These are phyloP conservation scores for Ophiocordyceps camponoti-rufipedis DNA, from an alignment of 2,329 filamentous ascomycete genomes.

Conservation along the genomic window DNA sequence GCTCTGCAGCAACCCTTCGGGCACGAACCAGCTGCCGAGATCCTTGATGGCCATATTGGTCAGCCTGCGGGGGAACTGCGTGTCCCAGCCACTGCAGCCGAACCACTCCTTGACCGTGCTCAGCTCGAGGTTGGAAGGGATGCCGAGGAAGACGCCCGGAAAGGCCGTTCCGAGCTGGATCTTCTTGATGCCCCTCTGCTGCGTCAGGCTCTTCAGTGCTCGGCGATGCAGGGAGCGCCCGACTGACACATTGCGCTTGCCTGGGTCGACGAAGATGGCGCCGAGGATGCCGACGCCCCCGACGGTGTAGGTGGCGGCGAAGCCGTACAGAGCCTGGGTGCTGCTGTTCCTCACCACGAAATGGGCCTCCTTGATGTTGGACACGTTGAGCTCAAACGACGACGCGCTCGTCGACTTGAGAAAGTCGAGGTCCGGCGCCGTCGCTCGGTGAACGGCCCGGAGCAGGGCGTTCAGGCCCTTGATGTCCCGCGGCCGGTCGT, in stretches of 20 bases:
- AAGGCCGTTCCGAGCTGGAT: slow-evolving; percentile 69
- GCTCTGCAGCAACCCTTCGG: slow-evolving; percentile 57
- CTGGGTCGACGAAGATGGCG: slow-evolving; percentile 76
- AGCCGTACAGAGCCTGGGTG: slow-evolving; percentile 79
- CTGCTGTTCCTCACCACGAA: slow-evolving; percentile 90
- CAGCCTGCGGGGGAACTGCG: slow-evolving; percentile 34
- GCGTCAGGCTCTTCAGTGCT: slow-evolving; percentile 55
- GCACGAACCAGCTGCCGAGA: slow-evolving; percentile 53
- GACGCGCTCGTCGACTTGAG: slow-evolving; percentile 50
- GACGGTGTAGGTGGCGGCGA: slow-evolving; percentile 75
- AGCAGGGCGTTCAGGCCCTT: slow-evolving; percentile 60
- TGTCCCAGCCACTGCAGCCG: slow-evolving; percentile 77
- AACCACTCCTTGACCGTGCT: slow-evolving; percentile 57
- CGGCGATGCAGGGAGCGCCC: slow-evolving; percentile 77
- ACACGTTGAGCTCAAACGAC: slow-evolving; percentile 57
- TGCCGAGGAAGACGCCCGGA: slow-evolving; percentile 72
- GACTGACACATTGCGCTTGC: slow-evolving; percentile 73
- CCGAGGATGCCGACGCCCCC: slow-evolving; percentile 58
- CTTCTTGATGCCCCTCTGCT: slow-evolving; percentile 54
- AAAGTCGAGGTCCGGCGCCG: slow-evolving; percentile 48
- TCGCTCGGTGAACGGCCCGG: slow-evolving; percentile 47
- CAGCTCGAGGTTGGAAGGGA: slow-evolving; percentile 39
- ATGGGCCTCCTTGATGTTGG: slow-evolving; percentile 60
- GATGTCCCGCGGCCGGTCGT: slow-evolving; percentile 61
- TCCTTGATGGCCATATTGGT: slow-evolving; percentile 57